A percentile compares a stretch with the other conserved stretches of the same genome.
Conservation (phyloP, 2,329 filamentous ascomycete species). For the Fusarium newnesense region DNA sequence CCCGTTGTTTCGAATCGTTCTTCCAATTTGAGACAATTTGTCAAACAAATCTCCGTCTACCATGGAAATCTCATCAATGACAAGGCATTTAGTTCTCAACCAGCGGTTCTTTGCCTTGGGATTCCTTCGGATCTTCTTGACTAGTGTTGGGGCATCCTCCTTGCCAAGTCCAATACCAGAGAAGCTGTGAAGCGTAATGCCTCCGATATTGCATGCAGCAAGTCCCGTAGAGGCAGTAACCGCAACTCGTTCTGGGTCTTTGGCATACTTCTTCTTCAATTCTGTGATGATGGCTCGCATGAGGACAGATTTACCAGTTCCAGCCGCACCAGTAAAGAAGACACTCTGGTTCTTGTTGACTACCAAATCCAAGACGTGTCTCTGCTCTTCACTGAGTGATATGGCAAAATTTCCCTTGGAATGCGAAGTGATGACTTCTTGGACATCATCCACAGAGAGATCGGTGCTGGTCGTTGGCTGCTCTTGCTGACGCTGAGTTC, state of each 20-base stretch:
- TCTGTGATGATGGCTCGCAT: constrained; percentile 90
- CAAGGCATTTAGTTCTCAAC: constrained; percentile 85
- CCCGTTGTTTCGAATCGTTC: constrained; percentile 87
- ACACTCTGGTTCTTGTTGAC: constrained; percentile 84
- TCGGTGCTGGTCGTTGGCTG: constrained; percentile 53
- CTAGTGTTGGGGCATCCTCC: constrained; percentile 79
- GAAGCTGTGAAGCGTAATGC: constrained; percentile 95
- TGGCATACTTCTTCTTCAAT: constrained; percentile 78
- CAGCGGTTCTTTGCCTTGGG: constrained; percentile 88
- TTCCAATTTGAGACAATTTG: constrained; percentile 89
- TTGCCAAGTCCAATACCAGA: constrained; percentile 92
- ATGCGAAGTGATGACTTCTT: constrained; percentile 51
- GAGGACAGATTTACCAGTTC: constrained; percentile 95
- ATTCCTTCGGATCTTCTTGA: constrained; percentile 92
- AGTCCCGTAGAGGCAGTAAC: constrained; percentile 96
- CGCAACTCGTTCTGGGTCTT: constrained; percentile 85
- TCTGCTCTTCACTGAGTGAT: constrained; percentile 86
- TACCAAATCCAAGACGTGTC: constrained; percentile 84
- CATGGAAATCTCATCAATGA: constrained; percentile 98
- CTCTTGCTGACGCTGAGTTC: constrained; percentile 60
- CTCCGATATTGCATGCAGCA: constrained; percentile 95
- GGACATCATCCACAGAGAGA: constrained; percentile 49
- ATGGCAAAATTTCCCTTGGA: constrained; percentile 59
- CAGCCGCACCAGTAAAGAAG: constrained; percentile 97
- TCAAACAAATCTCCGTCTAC: constrained; percentile 97